Percentiles rank a stretch among this genome's conserved stretches.
Conservation (phyloP, 1,284 basidiomycete species). For the Rhodotorula sp. region DNA sequence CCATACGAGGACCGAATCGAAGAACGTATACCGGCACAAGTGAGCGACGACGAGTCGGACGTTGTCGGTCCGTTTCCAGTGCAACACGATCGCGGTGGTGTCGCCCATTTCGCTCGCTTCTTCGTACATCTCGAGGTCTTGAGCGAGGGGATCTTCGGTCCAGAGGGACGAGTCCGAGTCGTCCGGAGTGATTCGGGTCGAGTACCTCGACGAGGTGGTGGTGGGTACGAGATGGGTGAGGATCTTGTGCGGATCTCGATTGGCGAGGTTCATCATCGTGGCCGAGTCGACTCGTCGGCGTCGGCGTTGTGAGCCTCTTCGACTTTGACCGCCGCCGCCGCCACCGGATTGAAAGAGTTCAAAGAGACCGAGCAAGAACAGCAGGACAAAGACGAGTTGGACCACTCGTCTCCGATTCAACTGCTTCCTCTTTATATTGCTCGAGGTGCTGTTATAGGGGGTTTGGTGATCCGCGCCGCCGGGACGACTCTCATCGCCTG, state of each 20-base stretch:
- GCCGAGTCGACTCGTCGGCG: background rate
- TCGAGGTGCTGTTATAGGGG: no score
- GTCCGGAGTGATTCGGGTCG: background rate
- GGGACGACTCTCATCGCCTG: background rate
- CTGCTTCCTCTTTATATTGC: background rate
- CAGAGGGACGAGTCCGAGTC: constrained; percentile 9
- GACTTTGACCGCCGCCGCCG: no score
- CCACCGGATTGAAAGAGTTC: constrained; percentile 3
- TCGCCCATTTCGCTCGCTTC: constrained; percentile 13
- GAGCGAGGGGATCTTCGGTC: background rate
- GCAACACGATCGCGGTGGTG: constrained; percentile 42
- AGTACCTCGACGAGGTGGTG: background rate
- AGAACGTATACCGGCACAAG: constrained; percentile 40
- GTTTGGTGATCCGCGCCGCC: background rate
- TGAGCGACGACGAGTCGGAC: constrained; percentile 38
- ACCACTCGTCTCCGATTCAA: background rate
- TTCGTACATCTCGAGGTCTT: background rate
- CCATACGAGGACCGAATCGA: constrained; percentile 38
- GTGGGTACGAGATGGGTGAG: constrained; percentile 5
- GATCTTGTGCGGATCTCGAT: constrained; percentile 16
- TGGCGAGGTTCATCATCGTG: background rate
- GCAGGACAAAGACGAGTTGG: constrained; percentile 4
- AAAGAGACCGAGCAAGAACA: constrained; percentile 20
- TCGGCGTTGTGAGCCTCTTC: background rate
- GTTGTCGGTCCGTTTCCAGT: constrained; percentile 44